Conservation (phyloP, 768 basidiomycete species). For the Tylopilus subfusipes region DNA sequence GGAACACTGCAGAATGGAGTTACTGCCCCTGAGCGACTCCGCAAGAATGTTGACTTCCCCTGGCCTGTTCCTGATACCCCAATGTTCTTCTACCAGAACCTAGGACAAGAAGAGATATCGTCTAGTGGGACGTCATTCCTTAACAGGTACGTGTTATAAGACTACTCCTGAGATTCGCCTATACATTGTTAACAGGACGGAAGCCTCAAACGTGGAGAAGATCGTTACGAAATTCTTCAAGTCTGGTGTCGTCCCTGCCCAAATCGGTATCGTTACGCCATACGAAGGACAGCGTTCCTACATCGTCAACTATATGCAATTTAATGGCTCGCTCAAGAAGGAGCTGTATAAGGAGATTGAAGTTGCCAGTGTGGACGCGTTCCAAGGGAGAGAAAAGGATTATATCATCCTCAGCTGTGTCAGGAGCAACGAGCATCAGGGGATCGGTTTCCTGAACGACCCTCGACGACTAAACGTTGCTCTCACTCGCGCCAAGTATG, state of each 20-base stretch:
- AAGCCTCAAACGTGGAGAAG: conserved; percentile 99
- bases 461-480: conserved; percentile 96
- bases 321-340: conserved; percentile 99
- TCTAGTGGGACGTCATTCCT: conserved; percentile 98
- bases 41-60: conserved; percentile 99
- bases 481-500: conserved; percentile 95
- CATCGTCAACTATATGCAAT: conserved; percentile 99
- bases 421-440: conserved; percentile 98
- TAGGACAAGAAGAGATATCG: conserved; percentile 98
- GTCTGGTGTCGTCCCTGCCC: conserved; percentile 89
- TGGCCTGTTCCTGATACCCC: conserved; percentile 97
- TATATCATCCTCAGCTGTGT: conserved; percentile 99
- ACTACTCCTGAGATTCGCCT: not conserved
- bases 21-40: conserved; percentile 92
- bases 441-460: conserved; percentile 98
- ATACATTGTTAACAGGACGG: conserved; percentile 59
- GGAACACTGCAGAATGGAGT: conserved; percentile 98
- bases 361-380: conserved; percentile 97
- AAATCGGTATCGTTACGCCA: conserved; percentile 98
- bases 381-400: conserved; percentile 99
- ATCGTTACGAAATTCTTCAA: conserved; percentile 99
- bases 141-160: conserved; percentile 56
- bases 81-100: conserved; percentile 99
- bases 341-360: conserved; percentile 99
- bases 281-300: conserved; percentile 99